Conservation (phyloP, 2,329 filamentous ascomycete genomes). For the Acephala macrosclerotiorum region DNA sequence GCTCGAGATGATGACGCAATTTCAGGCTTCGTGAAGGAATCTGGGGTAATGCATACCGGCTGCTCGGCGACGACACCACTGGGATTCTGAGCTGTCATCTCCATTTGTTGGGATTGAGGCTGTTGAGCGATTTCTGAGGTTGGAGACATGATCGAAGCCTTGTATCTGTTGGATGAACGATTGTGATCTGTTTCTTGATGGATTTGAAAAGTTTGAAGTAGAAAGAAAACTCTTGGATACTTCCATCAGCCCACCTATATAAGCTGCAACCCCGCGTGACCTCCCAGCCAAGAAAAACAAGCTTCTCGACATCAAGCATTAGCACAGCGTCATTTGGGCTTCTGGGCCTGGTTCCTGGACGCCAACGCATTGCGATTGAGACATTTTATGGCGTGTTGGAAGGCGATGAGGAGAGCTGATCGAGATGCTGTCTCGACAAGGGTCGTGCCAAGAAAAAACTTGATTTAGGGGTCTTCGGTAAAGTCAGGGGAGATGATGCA, state of each 20-base stretch:
- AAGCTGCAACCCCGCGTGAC: background rate
- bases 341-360: conserved; percentile 3
- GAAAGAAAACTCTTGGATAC: background rate
- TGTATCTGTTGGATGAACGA: background rate
- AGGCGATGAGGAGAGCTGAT: background rate
- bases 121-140: conserved; percentile 5
- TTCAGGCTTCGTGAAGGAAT: background rate
- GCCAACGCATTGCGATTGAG: background rate
- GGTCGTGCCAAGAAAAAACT: conserved; percentile 1
- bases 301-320: background rate
- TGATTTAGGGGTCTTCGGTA: conserved; percentile 1
- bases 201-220: background rate
- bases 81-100: conserved; percentile 1
- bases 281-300: conserved; percentile 3
- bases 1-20: background rate
- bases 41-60: conserved; percentile 8
- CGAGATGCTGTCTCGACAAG: conserved; percentile 1
- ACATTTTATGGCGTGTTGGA: background rate
- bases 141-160: conserved; percentile 1
- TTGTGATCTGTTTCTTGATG: background rate
- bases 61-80: background rate
- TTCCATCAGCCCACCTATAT: background rate
- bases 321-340: background rate
- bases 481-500: background rate
- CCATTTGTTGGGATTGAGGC: conserved; percentile 2